Evolutionary conservation across 345 rosid species (phyloP).

Genomic region (Eutrema heterophyllum): DNA sequence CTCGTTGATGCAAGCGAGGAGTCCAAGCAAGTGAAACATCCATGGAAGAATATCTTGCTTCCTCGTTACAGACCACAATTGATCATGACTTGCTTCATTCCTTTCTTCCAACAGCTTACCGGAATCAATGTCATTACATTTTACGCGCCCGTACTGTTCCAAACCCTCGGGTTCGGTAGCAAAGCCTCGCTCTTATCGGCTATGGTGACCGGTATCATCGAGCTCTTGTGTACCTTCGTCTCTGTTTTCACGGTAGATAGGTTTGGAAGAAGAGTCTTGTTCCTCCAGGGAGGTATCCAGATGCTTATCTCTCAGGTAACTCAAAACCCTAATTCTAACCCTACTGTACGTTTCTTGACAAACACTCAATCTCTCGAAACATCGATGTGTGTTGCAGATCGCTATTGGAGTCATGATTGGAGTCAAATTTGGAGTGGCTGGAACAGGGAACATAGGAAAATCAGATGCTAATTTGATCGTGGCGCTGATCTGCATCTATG

Average conservation of each 20-base stretch:
- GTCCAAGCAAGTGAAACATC: conserved; percentile 50
- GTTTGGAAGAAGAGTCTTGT: conserved; percentile 59
- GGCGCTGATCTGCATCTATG: conserved; percentile 39
- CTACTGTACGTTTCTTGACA: neutral
- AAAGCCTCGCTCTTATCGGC: conserved; percentile 70
- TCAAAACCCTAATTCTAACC: neutral
- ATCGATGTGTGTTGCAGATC: conserved; percentile 25
- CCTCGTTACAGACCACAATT: conserved; percentile 64
- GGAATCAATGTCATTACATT: conserved; percentile 77
- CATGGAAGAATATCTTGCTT: conserved; percentile 60
- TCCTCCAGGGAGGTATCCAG: conserved; percentile 68
- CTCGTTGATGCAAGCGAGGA: conserved; percentile 53
- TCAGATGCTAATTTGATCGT: conserved; percentile 36
- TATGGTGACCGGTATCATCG: conserved; percentile 59
- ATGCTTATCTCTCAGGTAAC: conserved; percentile 70
- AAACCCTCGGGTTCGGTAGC: conserved; percentile 63
- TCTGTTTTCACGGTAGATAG: conserved; percentile 54
- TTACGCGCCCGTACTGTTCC: conserved; percentile 72
- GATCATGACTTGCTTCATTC: conserved; percentile 44
- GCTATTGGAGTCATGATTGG: conserved; percentile 40
- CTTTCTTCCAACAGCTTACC: conserved; percentile 72
- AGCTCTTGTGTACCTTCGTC: conserved; percentile 54
- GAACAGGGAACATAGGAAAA: conserved; percentile 32
- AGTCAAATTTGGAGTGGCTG: conserved; percentile 45
- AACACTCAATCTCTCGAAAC: neutral